Evolutionary conservation across 169 alveolate species (phyloP).

Genomic region (Plasmodium inui): DNA sequence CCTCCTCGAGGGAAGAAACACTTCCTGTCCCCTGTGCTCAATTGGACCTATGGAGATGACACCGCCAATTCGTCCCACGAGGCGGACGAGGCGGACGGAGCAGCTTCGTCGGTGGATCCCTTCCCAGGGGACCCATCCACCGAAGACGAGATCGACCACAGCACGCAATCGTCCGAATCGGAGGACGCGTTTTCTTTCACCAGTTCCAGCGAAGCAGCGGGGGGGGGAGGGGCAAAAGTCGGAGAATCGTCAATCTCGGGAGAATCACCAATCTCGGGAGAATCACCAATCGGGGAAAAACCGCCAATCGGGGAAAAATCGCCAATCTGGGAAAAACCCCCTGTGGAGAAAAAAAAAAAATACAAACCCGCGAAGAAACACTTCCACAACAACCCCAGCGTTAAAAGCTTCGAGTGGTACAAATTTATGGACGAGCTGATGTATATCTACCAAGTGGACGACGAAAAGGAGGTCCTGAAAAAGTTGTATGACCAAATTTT

Average conservation of each 20-base stretch:
- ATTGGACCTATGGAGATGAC: not conserved
- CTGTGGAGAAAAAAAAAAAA: slow-evolving; percentile 12
- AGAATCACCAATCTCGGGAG: not conserved
- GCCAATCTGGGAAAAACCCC: not conserved
- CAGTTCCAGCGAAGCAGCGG: slow-evolving; percentile 2
- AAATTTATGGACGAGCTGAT: slow-evolving; percentile 53
- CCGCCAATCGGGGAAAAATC: not conserved
- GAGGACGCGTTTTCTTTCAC: slow-evolving; percentile 6
- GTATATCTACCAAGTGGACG: slow-evolving; percentile 3
- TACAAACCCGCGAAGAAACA: slow-evolving; percentile 17
- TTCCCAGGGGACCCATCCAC: not conserved
- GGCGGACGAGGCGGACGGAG: not conserved
- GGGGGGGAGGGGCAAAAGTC: not conserved
- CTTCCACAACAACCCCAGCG: slow-evolving; percentile 39
- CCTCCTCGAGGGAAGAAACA: not conserved
- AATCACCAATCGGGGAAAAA: not conserved
- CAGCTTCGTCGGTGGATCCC: not conserved
- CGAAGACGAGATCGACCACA: not conserved
- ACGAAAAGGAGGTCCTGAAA: slow-evolving; percentile 37
- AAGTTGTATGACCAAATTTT: slow-evolving; percentile 19
- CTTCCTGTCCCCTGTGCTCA: not conserved
- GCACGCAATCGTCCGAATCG: not conserved
- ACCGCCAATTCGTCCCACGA: not conserved
- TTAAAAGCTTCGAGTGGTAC: slow-evolving; percentile 68
- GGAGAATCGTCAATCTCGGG: not conserved